phyloP scores from a whole-genome alignment of 306 rosid species.

The Castanopsis chinensis region DNA sequence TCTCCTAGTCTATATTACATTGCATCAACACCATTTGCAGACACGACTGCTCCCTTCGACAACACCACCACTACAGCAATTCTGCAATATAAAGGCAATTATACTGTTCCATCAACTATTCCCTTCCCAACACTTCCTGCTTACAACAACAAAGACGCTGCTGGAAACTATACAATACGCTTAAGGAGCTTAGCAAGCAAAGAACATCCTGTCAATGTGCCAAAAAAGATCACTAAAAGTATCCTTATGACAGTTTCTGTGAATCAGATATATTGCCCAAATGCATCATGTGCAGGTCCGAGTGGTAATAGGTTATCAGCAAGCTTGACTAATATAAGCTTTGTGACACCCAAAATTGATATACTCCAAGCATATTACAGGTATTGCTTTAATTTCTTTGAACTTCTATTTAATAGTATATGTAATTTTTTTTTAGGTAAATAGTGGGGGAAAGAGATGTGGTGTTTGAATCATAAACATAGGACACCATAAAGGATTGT shows the following conservation, averaged over 20 bases:
- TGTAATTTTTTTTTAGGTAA: too few relatives aligned
- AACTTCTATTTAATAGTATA: background rate
- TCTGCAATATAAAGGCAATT: slow-evolving; percentile 32
- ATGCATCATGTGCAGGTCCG: slow-evolving; percentile 37
- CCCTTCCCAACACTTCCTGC: slow-evolving; percentile 23
- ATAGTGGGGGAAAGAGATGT: too few relatives aligned
- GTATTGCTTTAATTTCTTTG: background rate
- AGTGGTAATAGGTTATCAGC: slow-evolving; percentile 36
- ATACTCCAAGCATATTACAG: slow-evolving; percentile 52
- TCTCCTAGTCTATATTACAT: slow-evolving; percentile 37
- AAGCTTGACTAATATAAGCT: slow-evolving; percentile 51
- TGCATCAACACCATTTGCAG: slow-evolving; percentile 39
- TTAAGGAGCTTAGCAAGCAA: slow-evolving; percentile 32
- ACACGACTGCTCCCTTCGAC: slow-evolving; percentile 10
- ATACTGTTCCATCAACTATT: slow-evolving; percentile 6
- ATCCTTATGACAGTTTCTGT: slow-evolving; percentile 32
- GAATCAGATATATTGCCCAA: slow-evolving; percentile 29
- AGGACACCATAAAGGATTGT: too few relatives aligned
- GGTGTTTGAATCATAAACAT: too few relatives aligned
- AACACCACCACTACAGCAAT: slow-evolving; percentile 43
- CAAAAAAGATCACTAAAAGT: slow-evolving; percentile 18
- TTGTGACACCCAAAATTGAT: slow-evolving; percentile 26
- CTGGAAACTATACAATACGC: slow-evolving; percentile 19
- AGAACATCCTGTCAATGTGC: slow-evolving; percentile 31
- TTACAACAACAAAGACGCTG: slow-evolving; percentile 27